Conservation (phyloP, 768 basidiomycete genomes). For the Leccinellum albellum region DNA sequence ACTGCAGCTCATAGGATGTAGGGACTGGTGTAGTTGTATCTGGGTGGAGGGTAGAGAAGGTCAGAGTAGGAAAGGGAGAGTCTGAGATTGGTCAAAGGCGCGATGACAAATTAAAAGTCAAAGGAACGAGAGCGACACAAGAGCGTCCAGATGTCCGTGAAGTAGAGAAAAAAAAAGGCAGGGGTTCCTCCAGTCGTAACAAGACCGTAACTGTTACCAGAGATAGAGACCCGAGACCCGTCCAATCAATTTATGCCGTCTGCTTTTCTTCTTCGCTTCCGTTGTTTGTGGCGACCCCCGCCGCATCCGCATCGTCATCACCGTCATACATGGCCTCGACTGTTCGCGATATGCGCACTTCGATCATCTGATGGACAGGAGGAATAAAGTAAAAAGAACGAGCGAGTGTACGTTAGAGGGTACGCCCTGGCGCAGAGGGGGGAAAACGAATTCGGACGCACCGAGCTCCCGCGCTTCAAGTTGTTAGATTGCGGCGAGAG, state of each 20-base stretch:
- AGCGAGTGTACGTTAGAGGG: neutral
- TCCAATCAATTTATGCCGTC: conserved; percentile 7
- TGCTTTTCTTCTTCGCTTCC: conserved; percentile 19
- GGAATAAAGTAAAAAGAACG: neutral
- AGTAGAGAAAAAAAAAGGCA: neutral
- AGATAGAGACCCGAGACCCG: neutral
- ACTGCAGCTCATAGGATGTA: too few species aligned
- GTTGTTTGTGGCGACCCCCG: neutral
- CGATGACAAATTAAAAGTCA: neutral
- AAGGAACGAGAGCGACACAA: neutral
- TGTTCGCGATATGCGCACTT: conserved; percentile 19
- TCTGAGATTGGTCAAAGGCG: too few species aligned
- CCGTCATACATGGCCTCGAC: conserved; percentile 16
- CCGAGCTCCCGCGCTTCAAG: conserved; percentile 1
- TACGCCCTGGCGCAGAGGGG: too few species aligned
- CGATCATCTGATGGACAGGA: neutral
- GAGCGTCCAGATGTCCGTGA: neutral
- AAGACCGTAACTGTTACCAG: too few species aligned
- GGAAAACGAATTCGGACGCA: neutral
- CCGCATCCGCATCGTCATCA: neutral
- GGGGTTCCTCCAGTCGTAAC: neutral
- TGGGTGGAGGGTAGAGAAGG: neutral
- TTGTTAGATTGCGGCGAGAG: neutral
- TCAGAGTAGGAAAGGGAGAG: neutral
- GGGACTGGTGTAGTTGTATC: neutral